Evolutionary conservation across 257 asterid genomes (phyloP), one percentile per base, ranked within the genome.

Genomic region (Penstemon barbatus): DNA sequence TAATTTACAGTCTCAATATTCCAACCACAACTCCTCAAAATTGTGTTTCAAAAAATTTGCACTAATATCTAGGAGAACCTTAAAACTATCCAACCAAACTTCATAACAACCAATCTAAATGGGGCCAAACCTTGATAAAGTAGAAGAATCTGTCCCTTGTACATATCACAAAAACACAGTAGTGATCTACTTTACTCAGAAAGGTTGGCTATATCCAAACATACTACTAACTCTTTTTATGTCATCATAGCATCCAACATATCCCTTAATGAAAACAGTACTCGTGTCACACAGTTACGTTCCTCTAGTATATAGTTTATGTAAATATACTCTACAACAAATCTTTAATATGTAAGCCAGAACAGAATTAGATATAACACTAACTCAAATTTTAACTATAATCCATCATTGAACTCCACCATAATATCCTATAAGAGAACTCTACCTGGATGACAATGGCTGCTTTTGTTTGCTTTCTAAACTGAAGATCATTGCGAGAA

Each of bases 371-470:
- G 5, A 60, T 25, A 33, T 19, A 46, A 42, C 60, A 9, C 44
- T 15, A 4, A 7, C 45, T 18, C 39, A 45, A 36, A 54, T 4
- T 39, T 8, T 49, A 48, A 43, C 49, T 5, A 41, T 18, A 7
- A 3, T 11, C 15, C 39, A 39, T 1, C 18, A 36, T 15, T 57
- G 12, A 40, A 46, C 7, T n/a, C 58, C 40, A 8, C 3, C 11
- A 48, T 53, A 13, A 48, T 2, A 25, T 25, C 33, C 2, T 25
- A 25, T 25, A 25, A 25, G 33, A 25, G 33, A 45, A 60, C 49
- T 54, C 72, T 75, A 87, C 97, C 97, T 92, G 97, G 72, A 91
- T 80, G 44, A 46, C 46, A 54, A 69, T 61, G 51, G 92, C 90
- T 72, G 96, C 92, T 40, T 56, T 79, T 66, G 72, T 77, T 68